Conservation (phyloP, 1,139 yeast genomes). For the Scheffersomyces quercinus region DNA sequence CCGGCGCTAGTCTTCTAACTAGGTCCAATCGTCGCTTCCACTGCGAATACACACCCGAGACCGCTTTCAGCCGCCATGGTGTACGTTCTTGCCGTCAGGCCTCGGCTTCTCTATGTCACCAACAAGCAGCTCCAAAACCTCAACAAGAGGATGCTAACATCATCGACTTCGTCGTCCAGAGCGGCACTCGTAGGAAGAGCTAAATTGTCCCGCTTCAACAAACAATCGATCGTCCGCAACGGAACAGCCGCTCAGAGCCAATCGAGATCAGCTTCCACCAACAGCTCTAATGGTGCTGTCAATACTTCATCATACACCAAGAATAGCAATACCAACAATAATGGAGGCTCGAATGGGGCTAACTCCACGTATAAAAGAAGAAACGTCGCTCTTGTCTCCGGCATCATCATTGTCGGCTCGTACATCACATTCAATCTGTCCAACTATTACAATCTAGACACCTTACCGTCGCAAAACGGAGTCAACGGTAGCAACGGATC, state of each 20-base stretch:
- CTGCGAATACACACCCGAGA: too few relatives aligned
- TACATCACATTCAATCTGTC: constrained; percentile 44
- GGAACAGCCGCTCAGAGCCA: too few relatives aligned
- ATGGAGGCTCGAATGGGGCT: background rate
- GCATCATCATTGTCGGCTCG: constrained; percentile 47
- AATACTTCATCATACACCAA: too few relatives aligned
- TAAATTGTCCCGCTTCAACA: too few relatives aligned
- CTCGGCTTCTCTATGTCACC: constrained; percentile 30
- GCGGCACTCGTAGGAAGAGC: too few relatives aligned
- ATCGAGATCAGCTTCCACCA: too few relatives aligned
- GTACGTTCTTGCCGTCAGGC: constrained; percentile 33
- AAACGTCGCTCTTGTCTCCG: constrained; percentile 43
- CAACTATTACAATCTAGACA: constrained; percentile 45
- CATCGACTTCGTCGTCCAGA: background rate
- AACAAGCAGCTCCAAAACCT: constrained; percentile 19
- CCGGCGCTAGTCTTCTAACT: too few relatives aligned
- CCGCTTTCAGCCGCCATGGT: constrained; percentile 16
- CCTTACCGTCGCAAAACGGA: constrained; percentile 25
- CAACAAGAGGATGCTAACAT: constrained; percentile 9
- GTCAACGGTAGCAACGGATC: constrained; percentile 6
- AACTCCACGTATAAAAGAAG: constrained; percentile 18
- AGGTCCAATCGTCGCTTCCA: too few relatives aligned
- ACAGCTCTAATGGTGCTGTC: too few relatives aligned
- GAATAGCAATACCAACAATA: too few relatives aligned
- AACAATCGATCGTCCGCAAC: too few relatives aligned